Base-by-base conservation (phyloP, 352 stramenopile genomes). In the Phytophthora tentaculata region DNA sequence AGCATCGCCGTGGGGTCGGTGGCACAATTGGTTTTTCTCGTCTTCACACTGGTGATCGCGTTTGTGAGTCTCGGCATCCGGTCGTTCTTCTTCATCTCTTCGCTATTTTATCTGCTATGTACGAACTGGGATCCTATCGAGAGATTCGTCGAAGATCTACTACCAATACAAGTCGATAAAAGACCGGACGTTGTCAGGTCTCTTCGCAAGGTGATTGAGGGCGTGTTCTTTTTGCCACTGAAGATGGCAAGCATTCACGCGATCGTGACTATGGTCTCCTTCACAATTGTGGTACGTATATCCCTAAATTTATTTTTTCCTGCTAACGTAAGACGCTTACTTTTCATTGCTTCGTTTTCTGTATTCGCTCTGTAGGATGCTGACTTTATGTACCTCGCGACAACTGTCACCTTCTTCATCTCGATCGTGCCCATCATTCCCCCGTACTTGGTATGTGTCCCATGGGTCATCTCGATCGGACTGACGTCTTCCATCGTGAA, bases 201-300 rank as follows among this genome's bases (percentile, higher is more conserved):
- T 17, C 61, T 96, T 16, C 74, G 88, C 1, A 92, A 91, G 60
- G 86, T 93, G 9, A 89, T 96, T 16, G 88, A 95, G 54, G 88
- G 88, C 28, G 88, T 96, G 19, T 95, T 96, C 60, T 96, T 95
- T 54, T 61, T 96, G 39, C 88, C 88, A 39, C 80, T 96, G 16
- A 96, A 96, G 72, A 96, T 96, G 79, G 88, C 88, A 20, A 95
- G 86, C 67, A 82, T 96, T 17, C 88, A 96, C 41, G 88, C 88
- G 2, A 89, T 96, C 35, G 84, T 96, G n/a, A 95, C 88, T 0
- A 80, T 96, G 54, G 79, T 93, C n/a, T 94, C 88, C 5, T 94
- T 96, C 58, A 86, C 77, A 22, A 86, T 95, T 32, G 83, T 96
- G 73, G 88, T 93, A 78, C 47, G 83, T 80, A 58, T 32, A 26